A percentile compares a stretch with the other conserved stretches of the same genome.
Evolutionary conservation across 305 asterid species (phyloP).

Genomic region (Striga hermonthica): DNA sequence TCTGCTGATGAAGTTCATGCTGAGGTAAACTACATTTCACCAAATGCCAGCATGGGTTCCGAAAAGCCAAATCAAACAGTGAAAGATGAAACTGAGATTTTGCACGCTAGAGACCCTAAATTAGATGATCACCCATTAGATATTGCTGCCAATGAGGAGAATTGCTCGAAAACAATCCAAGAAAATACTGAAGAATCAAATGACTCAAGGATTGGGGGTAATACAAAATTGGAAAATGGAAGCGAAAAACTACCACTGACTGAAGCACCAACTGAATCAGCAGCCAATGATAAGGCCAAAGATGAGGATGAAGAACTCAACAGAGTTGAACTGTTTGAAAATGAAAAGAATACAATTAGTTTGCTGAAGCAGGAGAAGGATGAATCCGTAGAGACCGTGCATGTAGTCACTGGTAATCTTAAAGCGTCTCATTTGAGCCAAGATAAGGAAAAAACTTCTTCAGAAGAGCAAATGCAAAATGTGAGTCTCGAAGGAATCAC

Average conservation of each 20-base stretch:
- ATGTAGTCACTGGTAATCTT: slow-evolving; percentile 27
- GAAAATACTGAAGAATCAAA: too few species aligned
- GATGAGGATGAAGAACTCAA: slow-evolving; percentile 25
- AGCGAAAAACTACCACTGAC: slow-evolving; percentile 21
- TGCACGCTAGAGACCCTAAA: too few species aligned
- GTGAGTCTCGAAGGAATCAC: slow-evolving; percentile 24
- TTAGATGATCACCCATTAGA: too few species aligned
- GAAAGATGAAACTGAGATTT: slow-evolving; percentile 24
- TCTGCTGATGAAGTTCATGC: slow-evolving; percentile 34
- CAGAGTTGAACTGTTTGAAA: slow-evolving; percentile 25
- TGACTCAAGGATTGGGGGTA: slow-evolving; percentile 17
- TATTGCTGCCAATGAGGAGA: too few species aligned
- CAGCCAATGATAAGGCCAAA: slow-evolving; percentile 21
- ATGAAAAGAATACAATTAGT: slow-evolving; percentile 20
- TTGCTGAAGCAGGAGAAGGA: slow-evolving; percentile 22
- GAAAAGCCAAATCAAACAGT: slow-evolving; percentile 23
- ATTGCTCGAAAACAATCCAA: too few species aligned
- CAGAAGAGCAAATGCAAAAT: slow-evolving; percentile 26
- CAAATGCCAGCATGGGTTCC: slow-evolving; percentile 26
- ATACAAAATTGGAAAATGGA: slow-evolving; percentile 30
- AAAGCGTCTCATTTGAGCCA: slow-evolving; percentile 29
- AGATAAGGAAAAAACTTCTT: slow-evolving; percentile 25
- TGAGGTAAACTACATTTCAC: slow-evolving; percentile 33
- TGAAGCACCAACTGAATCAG: slow-evolving; percentile 25
- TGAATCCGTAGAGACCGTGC: slow-evolving; percentile 33